Percentiles rank a stretch among this genome's conserved stretches.
phyloP scores from a whole-genome alignment of 2,329 filamentous ascomycete species.

The Teratosphaeria gauchensis region DNA sequence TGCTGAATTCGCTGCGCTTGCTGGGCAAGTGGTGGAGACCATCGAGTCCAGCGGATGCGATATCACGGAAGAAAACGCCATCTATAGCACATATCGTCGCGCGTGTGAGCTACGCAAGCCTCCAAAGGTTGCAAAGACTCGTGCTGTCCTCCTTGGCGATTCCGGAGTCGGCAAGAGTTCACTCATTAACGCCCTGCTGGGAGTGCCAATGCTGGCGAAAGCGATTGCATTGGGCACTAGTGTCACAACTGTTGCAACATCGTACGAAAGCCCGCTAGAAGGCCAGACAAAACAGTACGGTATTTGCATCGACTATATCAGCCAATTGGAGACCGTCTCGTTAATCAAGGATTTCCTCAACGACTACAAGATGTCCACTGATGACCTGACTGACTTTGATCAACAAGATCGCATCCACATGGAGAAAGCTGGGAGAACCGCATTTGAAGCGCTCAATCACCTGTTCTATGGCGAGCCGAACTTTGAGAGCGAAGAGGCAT shows the following conservation, averaged over 20 bases:
- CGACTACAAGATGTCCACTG: not conserved
- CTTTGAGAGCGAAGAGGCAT: not conserved
- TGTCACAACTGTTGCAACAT: not conserved
- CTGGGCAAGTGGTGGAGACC: not conserved
- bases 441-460: not conserved
- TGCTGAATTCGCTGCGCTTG: not conserved
- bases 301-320: not conserved
- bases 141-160: not conserved
- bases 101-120: not conserved
- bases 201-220: not conserved
- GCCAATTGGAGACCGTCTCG: not conserved
- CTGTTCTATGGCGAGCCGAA: not conserved
- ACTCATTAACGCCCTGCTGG: not conserved
- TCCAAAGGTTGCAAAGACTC: not conserved
- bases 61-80: not conserved
- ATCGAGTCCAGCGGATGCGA: not conserved
- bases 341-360: not conserved
- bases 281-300: not conserved
- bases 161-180: not conserved
- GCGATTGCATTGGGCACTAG: not conserved
- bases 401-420: not conserved
- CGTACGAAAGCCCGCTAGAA: not conserved
- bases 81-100: not conserved
- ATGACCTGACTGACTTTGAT: not conserved
- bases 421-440: not conserved